Evolutionary conservation across 148 eudicot species (phyloP), one percentile per base, ranked within the genome.

Genomic region (Nepenthes gracilis): DNA sequence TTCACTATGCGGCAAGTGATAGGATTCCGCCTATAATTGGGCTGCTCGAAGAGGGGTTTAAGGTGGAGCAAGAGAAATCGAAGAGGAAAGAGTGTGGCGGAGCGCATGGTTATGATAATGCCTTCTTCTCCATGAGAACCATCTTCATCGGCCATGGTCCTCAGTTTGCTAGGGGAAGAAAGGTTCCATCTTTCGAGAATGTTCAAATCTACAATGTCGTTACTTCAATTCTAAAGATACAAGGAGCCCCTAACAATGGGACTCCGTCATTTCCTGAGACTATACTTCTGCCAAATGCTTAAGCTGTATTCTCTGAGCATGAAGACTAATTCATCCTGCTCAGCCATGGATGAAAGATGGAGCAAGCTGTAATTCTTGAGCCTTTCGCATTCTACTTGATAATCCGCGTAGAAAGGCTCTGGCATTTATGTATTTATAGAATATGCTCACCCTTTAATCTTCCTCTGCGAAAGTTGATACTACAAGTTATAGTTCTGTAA

Each of bases 61-160:
- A 85, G 78, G 84, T 91, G 33, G 93, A 91, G 71, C 87, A 75
- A 60, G 80, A 59, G 71, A 73, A 67, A 33, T 72, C 79, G n/a
- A 57, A 63, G 23, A 75, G 57, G 12, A 66, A 74, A 54, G 97
- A 91, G 48, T 91, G 97, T 76, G 96, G 97, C 33, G 97, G 97
- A 35, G 87, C 96, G 10, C 97, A 91, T 69, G 97, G 97, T 9
- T 87, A 87, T 63, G 97, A 91, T 64, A 87, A 87, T 67, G 84
- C 70, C 5, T 76, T 78, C 67, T 91, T 91, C 72, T 91, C 97
- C n/a, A 91, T 91, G 97, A 83, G 97, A 64, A 78, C 93, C 6
- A 80, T 91, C 33, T 91, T 87, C 47, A 74, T 91, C 9, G 97
- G 78, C 47, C 93, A 77, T 73, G 93, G 96, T 15, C 96, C 83